Evolutionary conservation across 1,139 yeast genomes (phyloP), one percentile per base, ranked within the genome.

Genomic region (Geotrichum bryndzae): DNA sequence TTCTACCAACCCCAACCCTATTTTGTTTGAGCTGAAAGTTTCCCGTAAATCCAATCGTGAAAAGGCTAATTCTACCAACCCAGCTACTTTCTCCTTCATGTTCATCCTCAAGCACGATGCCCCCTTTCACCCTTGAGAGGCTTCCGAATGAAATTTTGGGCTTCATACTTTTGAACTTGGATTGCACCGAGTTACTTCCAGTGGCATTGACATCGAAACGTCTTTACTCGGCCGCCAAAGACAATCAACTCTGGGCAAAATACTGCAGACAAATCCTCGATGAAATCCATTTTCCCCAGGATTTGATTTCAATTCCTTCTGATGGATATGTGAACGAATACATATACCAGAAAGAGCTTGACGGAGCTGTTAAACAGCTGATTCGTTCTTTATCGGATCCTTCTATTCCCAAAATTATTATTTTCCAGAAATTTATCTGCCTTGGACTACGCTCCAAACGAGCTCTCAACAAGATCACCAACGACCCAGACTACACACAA

Each of bases 291-390:
- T 59, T 29, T 31, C 61, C 57, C 15, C 31, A 57, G 10, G 38
- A 54, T 11, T 18, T 22, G 25, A 31, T 13, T 7, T 23, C 18
- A 15, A 23, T 55, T 18, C 59, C 59, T 18, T 25, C 25, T 10
- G 58, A 55, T 31, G 61, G 57, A 10, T 56, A 54, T 41, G 51
- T 57, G 4, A n/a, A 53, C 11, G 61, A 59, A 25, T 59, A 55
- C 50, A 51, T 35, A 11, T 59, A 55, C 22, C 61, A 59, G 22
- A 38, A 41, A 4, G 18, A n/a, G 18, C 18, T 41, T 7, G 48
- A 41, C 5, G 5, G 13, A 2, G 3, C n/a, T 7, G 48, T 41
- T 41, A 23, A 15, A 2, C 18, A 7, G 18, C 22, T 41, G 8
- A 41, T 41, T 41, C 23, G 22, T 5, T 41, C 8, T 41, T 10